Evolutionary conservation across 129 eudicot species (phyloP).

Genomic region (Lonicera japonica): DNA sequence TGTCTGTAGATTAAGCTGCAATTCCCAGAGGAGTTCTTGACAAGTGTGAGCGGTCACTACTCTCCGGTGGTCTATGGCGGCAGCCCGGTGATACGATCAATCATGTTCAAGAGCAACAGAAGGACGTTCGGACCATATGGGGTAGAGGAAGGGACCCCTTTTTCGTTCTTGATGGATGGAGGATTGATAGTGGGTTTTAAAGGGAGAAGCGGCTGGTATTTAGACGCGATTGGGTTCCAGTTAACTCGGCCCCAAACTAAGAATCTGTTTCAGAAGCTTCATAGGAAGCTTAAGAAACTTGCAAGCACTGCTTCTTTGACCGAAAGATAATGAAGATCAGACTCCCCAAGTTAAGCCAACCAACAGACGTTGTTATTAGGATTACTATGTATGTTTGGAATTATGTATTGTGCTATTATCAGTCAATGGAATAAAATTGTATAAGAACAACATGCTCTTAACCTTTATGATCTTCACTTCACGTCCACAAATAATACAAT

Average conservation of each 20-base stretch:
- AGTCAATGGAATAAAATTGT: too few relatives aligned
- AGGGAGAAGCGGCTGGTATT: slow-evolving; percentile 71
- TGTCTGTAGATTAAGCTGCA: slow-evolving; percentile 57
- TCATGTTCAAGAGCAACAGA: slow-evolving; percentile 51
- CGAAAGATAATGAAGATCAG: background rate
- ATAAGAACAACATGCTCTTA: too few relatives aligned
- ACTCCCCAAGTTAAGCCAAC: background rate
- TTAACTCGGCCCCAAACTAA: slow-evolving; percentile 25
- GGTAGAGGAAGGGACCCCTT: slow-evolving; percentile 68
- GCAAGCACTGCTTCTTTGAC: background rate
- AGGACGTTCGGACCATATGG: slow-evolving; percentile 71
- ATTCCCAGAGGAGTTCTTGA: slow-evolving; percentile 59
- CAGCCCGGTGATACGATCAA: slow-evolving; percentile 52
- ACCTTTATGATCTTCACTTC: too few relatives aligned
- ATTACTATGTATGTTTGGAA: too few relatives aligned
- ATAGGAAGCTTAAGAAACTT: slow-evolving; percentile 31
- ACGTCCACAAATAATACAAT: too few relatives aligned
- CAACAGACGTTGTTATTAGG: background rate
- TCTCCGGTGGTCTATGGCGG: slow-evolving; percentile 61
- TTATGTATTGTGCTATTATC: background rate
- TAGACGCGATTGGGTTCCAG: slow-evolving; percentile 61
- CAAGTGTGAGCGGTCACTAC: slow-evolving; percentile 43
- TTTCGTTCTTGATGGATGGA: slow-evolving; percentile 37
- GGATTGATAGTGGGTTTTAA: slow-evolving; percentile 56
- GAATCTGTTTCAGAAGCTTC: slow-evolving; percentile 21